Evolutionary conservation across 306 rosid species (phyloP), one percentile per base, ranked within the genome.

Genomic region (Dryas drummondii): DNA sequence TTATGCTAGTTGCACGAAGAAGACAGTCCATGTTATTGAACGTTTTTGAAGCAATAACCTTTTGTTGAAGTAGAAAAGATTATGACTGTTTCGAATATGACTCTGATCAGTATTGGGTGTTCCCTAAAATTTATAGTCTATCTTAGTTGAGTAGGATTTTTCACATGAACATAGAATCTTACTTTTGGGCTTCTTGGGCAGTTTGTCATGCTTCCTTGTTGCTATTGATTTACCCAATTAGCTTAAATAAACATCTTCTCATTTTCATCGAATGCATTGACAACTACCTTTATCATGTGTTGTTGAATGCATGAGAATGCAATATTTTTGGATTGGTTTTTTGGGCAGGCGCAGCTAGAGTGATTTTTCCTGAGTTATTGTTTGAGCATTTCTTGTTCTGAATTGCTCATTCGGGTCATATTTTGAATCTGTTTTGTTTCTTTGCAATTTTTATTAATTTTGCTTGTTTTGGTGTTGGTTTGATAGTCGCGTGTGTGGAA

Each of bases 401-500:
- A 55, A 6, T 5, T 55, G 27, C 11, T 62, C 3, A 6, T 7
- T 41, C 4, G 7, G 26, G 3, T 40, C 49, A 37, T 47, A 7
- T 62, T 62, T 40, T 53, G 17, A 44, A 3, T 16, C 0, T 45
- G 7, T 37, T 7, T 54, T 40, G 27, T 19, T 14, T 54, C 7
- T 52, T 10, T 2, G 62, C 5, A 4, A 51, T 51, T 19, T 22
- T 40, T 14, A 22, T 12, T 55, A 4, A 10, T 15, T 4, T 50
- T 10, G 11, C 42, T 51, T 55, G n/a, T 48, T 50, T 48, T 32
- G 17, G 9, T 57, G 15, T 44, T 45, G 7, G 6, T 42, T 68
- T 65, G 65, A 37, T 66, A 76, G 87, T 46, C 93, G 72, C 2
- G 76, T 75, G 58, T 94, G 98, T 42, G 97, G 97, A 6, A 91